Conservation (phyloP, 306 rosid genomes). For the Casuarina equisetifolia region DNA sequence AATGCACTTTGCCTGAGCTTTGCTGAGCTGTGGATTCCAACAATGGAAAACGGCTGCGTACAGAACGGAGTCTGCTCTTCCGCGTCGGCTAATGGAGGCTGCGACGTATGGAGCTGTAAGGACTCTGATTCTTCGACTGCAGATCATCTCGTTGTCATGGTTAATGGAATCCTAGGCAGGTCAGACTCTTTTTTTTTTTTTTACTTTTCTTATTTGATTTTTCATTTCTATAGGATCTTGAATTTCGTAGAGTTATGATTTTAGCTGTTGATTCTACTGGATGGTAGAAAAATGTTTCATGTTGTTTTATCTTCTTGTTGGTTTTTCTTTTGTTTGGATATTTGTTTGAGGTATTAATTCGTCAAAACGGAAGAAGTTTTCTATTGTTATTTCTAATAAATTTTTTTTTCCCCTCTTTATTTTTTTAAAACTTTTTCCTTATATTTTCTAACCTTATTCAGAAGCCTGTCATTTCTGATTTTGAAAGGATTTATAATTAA, state of each 20-base stretch:
- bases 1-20: neutral
- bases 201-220: neutral
- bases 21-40: neutral
- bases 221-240: neutral
- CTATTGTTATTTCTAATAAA: neutral
- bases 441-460: neutral
- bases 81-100: conserved; percentile 60
- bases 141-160: conserved; percentile 90
- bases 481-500: neutral
- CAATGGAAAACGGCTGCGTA: conserved; percentile 53
- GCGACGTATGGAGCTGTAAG: conserved; percentile 76
- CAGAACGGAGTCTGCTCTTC: conserved; percentile 58
- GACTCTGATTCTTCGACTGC: conserved; percentile 73
- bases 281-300: conserved; percentile 8
- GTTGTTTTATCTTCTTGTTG: neutral
- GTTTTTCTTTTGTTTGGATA: neutral
- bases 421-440: neutral
- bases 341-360: neutral
- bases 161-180: conserved; percentile 94
- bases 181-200: conserved; percentile 19
- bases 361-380: neutral
- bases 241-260: conserved; percentile 10
- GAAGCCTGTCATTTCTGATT: neutral
- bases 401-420: neutral
- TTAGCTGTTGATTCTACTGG: neutral